Evolutionary conservation across 2,329 filamentous ascomycete genomes (phyloP).

Genomic region (Venturia effusa): DNA sequence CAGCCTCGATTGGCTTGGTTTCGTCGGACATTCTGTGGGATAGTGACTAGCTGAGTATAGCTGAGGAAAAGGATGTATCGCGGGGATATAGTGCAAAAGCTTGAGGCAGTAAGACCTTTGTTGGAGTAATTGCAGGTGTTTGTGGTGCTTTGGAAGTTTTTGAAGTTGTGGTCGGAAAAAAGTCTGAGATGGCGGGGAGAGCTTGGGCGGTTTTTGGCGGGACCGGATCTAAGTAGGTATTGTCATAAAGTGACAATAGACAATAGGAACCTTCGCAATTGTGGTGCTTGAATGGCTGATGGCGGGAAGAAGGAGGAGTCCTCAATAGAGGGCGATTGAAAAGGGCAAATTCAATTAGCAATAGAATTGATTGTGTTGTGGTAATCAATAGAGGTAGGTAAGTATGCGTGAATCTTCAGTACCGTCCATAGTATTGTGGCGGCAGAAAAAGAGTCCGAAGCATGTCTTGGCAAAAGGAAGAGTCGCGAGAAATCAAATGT

Average conservation of each 20-base stretch:
- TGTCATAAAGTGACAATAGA: neutral
- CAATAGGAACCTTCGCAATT: neutral
- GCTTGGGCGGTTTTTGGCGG: neutral
- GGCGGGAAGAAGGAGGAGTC: neutral
- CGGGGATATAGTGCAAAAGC: neutral
- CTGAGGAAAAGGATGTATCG: neutral
- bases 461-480: neutral
- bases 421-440: neutral
- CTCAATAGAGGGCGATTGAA: neutral
- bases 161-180: neutral
- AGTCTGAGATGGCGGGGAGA: conserved; percentile 3
- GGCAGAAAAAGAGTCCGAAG: neutral
- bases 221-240: neutral
- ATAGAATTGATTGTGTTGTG: neutral
- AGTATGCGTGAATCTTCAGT: no score
- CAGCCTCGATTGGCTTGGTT: conserved; percentile 4
- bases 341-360: neutral
- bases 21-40: neutral
- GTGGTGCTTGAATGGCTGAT: neutral
- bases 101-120: neutral
- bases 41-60: neutral
- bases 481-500: neutral
- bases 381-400: no score
- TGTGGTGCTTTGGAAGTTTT: neutral
- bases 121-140: neutral